Evolutionary conservation across 2,329 filamentous ascomycete genomes (phyloP), one percentile per base, ranked within the genome.

Genomic region (Atkinsonella hypoxylon): DNA sequence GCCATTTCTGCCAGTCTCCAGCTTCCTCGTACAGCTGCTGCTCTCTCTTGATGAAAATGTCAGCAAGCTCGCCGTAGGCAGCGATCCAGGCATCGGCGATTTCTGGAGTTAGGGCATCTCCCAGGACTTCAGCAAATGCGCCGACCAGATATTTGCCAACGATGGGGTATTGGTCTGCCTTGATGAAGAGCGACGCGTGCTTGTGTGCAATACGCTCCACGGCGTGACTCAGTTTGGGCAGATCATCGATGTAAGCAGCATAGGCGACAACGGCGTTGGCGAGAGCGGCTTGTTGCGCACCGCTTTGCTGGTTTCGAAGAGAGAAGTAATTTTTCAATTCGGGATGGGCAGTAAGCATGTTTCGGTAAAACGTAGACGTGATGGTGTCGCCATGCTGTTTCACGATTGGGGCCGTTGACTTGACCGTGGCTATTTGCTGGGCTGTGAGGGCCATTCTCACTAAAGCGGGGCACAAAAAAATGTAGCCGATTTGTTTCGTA

Each of bases 161-260:
- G 32, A 88, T 76, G 48, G 72, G 67, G 62, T 90, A 90, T 49
- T 89, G 81, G 20, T 81, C 82, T 0, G 85, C 74, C 55, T 72
- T 69, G 59, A 90, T 77, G 61, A 78, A 79, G n/a, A 90, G 73
- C 1, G 79, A 84, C 22, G 76, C 83, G 61, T 90, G 86, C 69
- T 89, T 89, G 60, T 89, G 79, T 51, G 82, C 83, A 56, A 91
- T 89, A 59, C 82, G 77, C 64, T 87, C 82, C 13, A 79, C 71
- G 34, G 69, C 70, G 32, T 76, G 72, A 12, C 64, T 64, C 4
- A 89, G 72, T 18, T 71, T 76, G 45, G 73, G 76, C 0, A 87
- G 74, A 61, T 88, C 75, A 64, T 88, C 83, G 60, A 90, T 84
- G 65, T 88, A 75, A 34, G 74, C 69, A 46, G 87, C 86, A 60